Evolutionary conservation across 164 flowering plant genomes (phyloP).

Genomic region (Houttuynia cordata): DNA sequence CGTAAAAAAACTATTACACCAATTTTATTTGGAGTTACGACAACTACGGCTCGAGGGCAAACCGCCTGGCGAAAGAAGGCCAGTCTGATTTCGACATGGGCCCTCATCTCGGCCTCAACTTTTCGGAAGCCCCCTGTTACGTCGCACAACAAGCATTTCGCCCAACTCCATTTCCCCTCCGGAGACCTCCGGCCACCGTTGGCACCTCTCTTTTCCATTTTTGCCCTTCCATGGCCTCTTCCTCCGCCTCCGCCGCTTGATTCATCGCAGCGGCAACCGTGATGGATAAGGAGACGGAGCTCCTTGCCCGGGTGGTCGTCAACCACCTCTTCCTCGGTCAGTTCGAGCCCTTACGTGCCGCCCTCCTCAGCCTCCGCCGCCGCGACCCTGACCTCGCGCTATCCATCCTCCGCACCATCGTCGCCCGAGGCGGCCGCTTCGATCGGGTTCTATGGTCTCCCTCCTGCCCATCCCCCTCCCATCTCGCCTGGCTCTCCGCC

Average conservation of each 20-base stretch:
- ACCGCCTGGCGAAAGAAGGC: too few relatives aligned
- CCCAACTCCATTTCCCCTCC: too few relatives aligned
- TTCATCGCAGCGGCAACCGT: neutral
- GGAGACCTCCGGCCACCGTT: too few relatives aligned
- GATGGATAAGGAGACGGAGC: constrained; percentile 62
- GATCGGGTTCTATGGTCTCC: constrained; percentile 26
- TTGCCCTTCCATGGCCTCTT: neutral
- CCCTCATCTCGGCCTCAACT: too few relatives aligned
- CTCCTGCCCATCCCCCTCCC: constrained; percentile 56
- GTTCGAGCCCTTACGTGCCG: constrained; percentile 81
- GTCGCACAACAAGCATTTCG: too few relatives aligned
- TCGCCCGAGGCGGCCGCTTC: constrained; percentile 21
- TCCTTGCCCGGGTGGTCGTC: constrained; percentile 55
- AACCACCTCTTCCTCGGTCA: constrained; percentile 84
- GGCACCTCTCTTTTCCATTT: too few relatives aligned
- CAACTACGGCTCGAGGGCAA: too few relatives aligned
- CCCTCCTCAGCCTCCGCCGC: constrained; percentile 43
- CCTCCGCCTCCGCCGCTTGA: neutral
- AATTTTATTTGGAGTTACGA: too few relatives aligned
- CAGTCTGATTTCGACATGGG: too few relatives aligned
- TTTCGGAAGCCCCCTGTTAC: too few relatives aligned
- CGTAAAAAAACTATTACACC: too few relatives aligned
- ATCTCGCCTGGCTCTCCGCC: constrained; percentile 55
- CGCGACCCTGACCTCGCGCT: constrained; percentile 53
- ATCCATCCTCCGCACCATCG: constrained; percentile 52